Base-by-base conservation (phyloP, 176 grass and related monocot species). In the Lolium perenne region DNA sequence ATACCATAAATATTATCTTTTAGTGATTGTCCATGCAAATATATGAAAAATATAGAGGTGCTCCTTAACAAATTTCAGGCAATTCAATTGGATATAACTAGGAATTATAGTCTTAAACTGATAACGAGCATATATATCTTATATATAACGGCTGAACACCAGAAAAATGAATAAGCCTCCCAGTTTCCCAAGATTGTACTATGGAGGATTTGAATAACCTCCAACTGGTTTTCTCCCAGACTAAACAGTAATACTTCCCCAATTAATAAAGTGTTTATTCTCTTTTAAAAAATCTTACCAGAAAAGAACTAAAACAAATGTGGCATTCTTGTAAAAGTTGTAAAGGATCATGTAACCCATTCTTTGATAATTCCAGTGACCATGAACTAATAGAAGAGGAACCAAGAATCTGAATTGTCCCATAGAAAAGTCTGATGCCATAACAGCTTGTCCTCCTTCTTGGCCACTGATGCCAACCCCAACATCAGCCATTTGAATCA, bases 401-500 rank as follows among this genome's bases (percentile, higher is more conserved):
- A 95, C 85, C 76, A 98, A 85, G 80, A 95, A 98, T 90, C 90
- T 98, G 84, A 98, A 95, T 84, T 98, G 95, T 10, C 80, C 90
- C 93, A 98, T 95, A 38, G 91, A 55, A 89, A 95, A 98, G 89
- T 98, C 95, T 61, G 93, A 95, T 53, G 93, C 89, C 95, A 98
- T 98, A 77, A 95, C 95, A 83, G 93, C 95, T 69, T 98, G 95
- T 43, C 93, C 80, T 38, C 95, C 93, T 83, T 98, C 95, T 77
- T 94, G 89, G 15, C 93, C 93, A 80, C 89, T 98, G 10, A 98
- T 98, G 64, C 95, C 91, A 87, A 95, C 83, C 57, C 93, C 91
- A 74, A 95, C 88, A 87, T 93, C 95, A 81, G 95, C 93, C 93
- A 92, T 97, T 95, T 97, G 91, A 38, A 97, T 95, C 95, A 95